Evolutionary conservation across 371 early-diverging fungal genomes (phyloP).

Genomic region (Blastocladiella emersonii): DNA sequence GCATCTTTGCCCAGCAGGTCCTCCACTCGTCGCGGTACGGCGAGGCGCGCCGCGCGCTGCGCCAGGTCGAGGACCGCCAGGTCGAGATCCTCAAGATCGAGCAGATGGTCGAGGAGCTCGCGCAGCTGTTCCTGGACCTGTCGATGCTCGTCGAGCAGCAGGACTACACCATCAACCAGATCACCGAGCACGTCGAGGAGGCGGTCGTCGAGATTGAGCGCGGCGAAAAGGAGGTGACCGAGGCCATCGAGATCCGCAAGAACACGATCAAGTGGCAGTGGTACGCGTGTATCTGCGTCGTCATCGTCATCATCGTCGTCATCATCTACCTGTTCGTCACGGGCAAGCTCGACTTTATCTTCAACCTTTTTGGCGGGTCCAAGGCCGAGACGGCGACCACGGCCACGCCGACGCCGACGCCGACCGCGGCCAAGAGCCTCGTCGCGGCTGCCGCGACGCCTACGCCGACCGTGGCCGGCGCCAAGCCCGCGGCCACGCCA

Average conservation of each 20-base stretch:
- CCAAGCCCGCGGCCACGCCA: too few relatives aligned
- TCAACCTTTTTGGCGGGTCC: not conserved
- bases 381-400: too few relatives aligned
- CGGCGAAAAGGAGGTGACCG: constrained; percentile 19
- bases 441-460: too few relatives aligned
- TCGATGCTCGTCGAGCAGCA: constrained; percentile 34
- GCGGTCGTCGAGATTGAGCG: constrained; percentile 19
- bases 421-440: too few relatives aligned
- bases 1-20: constrained; percentile 37
- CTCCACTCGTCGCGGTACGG: constrained; percentile 23
- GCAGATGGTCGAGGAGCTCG: constrained; percentile 33
- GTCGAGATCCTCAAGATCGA: constrained; percentile 42
- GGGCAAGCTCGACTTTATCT: not conserved
- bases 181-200: constrained; percentile 21
- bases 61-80: constrained; percentile 44
- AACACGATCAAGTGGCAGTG: constrained; percentile 6
- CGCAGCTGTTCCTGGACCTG: constrained; percentile 44
- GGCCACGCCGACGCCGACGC: too few relatives aligned
- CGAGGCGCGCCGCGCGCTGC: constrained; percentile 30
- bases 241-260: constrained; percentile 19
- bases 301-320: constrained; percentile 2
- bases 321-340: not conserved
- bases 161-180: constrained; percentile 24
- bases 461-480: too few relatives aligned
- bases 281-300: constrained; percentile 3